Evolutionary conservation across 305 asterid species (phyloP), one percentile per base, ranked within the genome.

Genomic region (Vinca major): DNA sequence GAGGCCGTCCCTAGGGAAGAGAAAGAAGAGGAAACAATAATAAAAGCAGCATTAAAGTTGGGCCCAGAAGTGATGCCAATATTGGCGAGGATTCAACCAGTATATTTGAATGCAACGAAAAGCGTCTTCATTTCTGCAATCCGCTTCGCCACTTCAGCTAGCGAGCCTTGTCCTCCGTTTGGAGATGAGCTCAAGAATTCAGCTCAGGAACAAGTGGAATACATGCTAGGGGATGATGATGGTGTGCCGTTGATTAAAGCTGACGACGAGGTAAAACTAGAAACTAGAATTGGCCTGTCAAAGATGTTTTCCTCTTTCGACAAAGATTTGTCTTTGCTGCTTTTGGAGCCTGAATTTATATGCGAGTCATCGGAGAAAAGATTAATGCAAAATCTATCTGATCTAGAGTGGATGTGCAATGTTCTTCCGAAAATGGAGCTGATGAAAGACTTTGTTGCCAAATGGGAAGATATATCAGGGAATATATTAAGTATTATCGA

Each of bases 161-260:
- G 66, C 36, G 72, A 63, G 43, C 75, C 85, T 11, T 73, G 65
- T 77, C 88, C 85, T 43, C 81, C 83, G 36, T 87, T 84, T 12
- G 86, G 86, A 1, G 89, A 84, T 39, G 86, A 86, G 70, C 82
- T 87, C 17, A 81, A 81, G 79, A 71, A 68, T 17, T 87, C 90
- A 21, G 95, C 96, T 41, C 94, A 86, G 75, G 95, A 89, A 74
- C 96, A 89, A 71, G 85, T 86, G 4, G 96, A 87, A 36, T 89
- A 80, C 83, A 89, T 89, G 96, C 86, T 89, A 5, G 84, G 84
- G 26, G 86, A 84, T 39, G 89, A 83, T 33, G 89, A 81, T 39
- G 90, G 74, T 47, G 80, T 80, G 71, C 81, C 85, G 4, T 58
- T 82, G 58, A 82, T 86, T 47, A 74, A 78, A 40, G 77, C 81